Base-by-base conservation (phyloP, 768 basidiomycete genomes). In the Mycena vitilis region DNA sequence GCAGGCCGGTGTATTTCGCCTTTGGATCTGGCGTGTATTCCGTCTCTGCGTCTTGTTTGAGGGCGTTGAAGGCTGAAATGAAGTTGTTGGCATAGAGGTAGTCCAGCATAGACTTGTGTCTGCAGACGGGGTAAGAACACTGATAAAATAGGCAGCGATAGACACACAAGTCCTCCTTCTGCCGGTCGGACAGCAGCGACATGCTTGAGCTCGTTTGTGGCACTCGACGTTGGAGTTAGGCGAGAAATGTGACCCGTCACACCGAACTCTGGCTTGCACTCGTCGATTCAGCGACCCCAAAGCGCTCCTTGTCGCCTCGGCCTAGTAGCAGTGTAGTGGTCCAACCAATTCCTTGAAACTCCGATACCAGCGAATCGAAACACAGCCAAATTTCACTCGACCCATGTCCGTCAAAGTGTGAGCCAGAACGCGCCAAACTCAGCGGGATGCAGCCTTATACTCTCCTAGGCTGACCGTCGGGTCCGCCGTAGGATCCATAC, bases 11-110 rank as follows among this genome's bases (percentile, higher is more conserved):
- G 74, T 90, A 92, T 78, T 94, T 92, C 58, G 94, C 89, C 77
- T 93, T 95, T 25, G 94, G 89, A 83, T 97, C 95, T 18, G 93
- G 93, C 5, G 86, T 84, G 77, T 92, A 93, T 67, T 90, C 88
- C 34, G 86, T 76, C 63, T 85, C 83, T 38, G 85, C 79, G 66
- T 89, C 87, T 48, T 81, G 76, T 75, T 86, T 88, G 69, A 88
- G 78, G 25, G 88, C 87, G 71, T 88, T 85, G 74, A 85, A 92
- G 25, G 91, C 88, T 69, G 85, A 83, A 47, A 75, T 84, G 74
- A 90, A 90, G 77, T 88, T 88, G 75, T 86, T 89, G 71, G 88
- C 82, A 75, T 89, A 85, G 63, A 93, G 84, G 78, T 93, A 93
- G 79, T 93, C 91, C 69, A 93, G 87, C 84, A 93, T 92, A 72